Base-by-base conservation (phyloP, 768 basidiomycete genomes). In the Coprinopsis marcescibilis region DNA sequence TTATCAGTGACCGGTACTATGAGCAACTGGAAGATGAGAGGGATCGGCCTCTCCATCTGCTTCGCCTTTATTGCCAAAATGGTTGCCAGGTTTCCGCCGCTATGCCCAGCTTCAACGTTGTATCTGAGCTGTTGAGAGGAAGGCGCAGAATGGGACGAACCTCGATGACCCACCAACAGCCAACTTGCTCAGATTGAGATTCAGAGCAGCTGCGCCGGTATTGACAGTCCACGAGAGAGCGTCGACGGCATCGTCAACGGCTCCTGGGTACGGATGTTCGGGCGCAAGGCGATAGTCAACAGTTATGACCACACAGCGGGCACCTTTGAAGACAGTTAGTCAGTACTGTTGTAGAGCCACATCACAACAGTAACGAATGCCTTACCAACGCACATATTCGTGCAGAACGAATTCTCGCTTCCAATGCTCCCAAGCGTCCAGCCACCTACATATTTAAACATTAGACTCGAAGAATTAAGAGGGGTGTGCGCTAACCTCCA, bases 111-210 rank as follows among this genome's bases (percentile, higher is more conserved):
- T 3, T n/a, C n/a, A n/a, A n/a, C n/a, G n/a, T 15, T 33, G 7
- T 13, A 38, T 26, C 10, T 13, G 42, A 20, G 23, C 20, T 17
- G 5, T 20, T 20, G 35, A 30, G 27, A n/a, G n/a, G n/a, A n/a
- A n/a, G n/a, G n/a, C n/a, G n/a, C 27, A 30, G 2, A 43, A 15
- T 48, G 47, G 10, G 8, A 35, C 63, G 15, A 60, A 77, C 83
- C 85, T 83, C 13, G 84, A 86, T 4, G 81, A 81, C 5, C 87
- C 87, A 1, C 85, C 85, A 2, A 87, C 78, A 2, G 83, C 81
- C 41, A 88, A 74, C 45, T 69, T 68, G n/a, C 59, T 60, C 8
- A 65, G 62, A 54, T 87, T 71, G 33, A 78, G 65, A 25, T 66
- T 63, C 15, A 87, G 68, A 20, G 66, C 57, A 1, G 58, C 55